A percentile compares a stretch with the other conserved stretches of the same genome.
Conservation (phyloP, 1,284 basidiomycete species). For the Cutaneotrichosporon arboriforme region DNA sequence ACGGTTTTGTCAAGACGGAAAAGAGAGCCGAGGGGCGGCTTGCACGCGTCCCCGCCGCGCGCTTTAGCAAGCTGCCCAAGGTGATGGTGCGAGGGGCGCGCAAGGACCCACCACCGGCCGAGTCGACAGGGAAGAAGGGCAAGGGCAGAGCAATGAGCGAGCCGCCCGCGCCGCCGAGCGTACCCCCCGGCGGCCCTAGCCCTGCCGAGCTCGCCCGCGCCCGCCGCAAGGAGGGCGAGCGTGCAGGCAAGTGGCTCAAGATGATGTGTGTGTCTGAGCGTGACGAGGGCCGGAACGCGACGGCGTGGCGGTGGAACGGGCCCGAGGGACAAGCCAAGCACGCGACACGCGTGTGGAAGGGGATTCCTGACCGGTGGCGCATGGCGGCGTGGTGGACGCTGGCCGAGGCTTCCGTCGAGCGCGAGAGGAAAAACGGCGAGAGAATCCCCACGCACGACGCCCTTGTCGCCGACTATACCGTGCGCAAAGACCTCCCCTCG, state of each 20-base stretch:
- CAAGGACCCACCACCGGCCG: neutral
- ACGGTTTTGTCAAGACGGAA: constrained; percentile 69
- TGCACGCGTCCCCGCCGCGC: constrained; percentile 59
- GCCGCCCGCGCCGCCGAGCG: constrained; percentile 9
- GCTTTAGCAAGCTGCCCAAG: constrained; percentile 60
- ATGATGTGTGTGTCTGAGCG: constrained; percentile 66
- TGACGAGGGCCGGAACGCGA: constrained; percentile 71
- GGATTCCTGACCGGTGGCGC: constrained; percentile 93
- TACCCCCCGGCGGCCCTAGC: constrained; percentile 1
- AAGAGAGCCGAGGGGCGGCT: constrained; percentile 63
- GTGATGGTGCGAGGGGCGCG: constrained; percentile 30
- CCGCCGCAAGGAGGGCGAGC: constrained; percentile 58
- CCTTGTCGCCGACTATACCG: constrained; percentile 54
- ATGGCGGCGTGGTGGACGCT: constrained; percentile 84
- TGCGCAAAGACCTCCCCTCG: constrained; percentile 67
- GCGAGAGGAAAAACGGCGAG: neutral
- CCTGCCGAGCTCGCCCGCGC: constrained; percentile 13
- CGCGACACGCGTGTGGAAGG: constrained; percentile 67
- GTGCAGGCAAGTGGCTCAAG: constrained; percentile 79
- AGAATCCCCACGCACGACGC: constrained; percentile 18
- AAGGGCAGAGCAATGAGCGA: neutral
- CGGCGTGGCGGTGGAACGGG: constrained; percentile 63
- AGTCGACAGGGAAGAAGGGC: neutral
- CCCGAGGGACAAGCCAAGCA: constrained; percentile 59
- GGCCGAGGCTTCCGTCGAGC: constrained; percentile 45